phyloP scores from a whole-genome alignment of 2,329 filamentous ascomycete genomes.

The Cladosporium sp. region DNA sequence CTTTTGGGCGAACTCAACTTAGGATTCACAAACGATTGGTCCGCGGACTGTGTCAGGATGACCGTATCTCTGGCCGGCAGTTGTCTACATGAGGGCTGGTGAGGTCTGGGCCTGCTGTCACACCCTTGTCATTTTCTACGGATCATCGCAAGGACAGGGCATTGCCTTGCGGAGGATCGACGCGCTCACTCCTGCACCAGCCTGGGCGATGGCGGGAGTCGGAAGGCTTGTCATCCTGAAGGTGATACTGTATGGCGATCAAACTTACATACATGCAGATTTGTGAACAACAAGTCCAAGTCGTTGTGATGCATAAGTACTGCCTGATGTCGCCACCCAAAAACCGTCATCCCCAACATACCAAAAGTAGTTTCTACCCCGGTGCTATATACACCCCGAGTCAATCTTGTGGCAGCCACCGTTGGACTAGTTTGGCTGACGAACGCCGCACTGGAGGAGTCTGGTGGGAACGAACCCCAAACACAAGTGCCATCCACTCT shows the following conservation, averaged over 20 bases:
- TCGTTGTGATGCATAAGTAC: background rate
- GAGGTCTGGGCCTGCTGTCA: background rate
- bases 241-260: background rate
- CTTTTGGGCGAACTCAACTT: background rate
- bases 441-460: background rate
- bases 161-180: slow-evolving; percentile 1
- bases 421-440: background rate
- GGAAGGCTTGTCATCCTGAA: background rate
- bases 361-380: background rate
- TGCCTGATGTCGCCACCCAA: background rate
- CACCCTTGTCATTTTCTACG: background rate
- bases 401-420: slow-evolving; percentile 11
- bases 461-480: slow-evolving; percentile 4
- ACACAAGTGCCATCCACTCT: slow-evolving; percentile 9
- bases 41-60: background rate
- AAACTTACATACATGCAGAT: background rate
- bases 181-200: background rate
- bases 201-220: background rate
- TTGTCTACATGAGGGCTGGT: background rate
- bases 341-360: background rate
- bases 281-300: background rate
- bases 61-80: background rate
- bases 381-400: background rate
- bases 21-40: background rate
- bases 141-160: background rate